Conservation (phyloP, 176 grass and related monocot genomes). For the Carex littledalei region DNA sequence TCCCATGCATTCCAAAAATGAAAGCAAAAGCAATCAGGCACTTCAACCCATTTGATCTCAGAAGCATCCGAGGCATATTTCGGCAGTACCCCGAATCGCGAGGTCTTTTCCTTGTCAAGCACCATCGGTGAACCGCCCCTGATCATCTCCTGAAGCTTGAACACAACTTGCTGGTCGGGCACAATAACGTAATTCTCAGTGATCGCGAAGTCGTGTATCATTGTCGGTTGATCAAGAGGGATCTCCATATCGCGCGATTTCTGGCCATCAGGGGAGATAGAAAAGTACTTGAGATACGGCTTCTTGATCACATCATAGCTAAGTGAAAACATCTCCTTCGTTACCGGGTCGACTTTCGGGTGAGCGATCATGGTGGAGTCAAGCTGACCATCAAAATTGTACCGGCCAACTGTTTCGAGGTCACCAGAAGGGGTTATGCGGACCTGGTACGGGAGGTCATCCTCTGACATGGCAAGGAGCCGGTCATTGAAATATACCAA, state of each 20-base stretch:
- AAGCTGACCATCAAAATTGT: conserved; percentile 74
- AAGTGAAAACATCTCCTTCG: conserved; percentile 76
- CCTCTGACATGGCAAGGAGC: conserved; percentile 99
- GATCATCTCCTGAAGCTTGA: conserved; percentile 84
- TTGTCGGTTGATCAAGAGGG: conserved; percentile 71
- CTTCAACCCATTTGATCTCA: conserved; percentile 85
- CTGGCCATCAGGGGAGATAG: conserved; percentile 43
- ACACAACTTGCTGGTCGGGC: conserved; percentile 90
- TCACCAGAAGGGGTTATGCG: conserved; percentile 45
- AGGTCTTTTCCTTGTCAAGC: conserved; percentile 59
- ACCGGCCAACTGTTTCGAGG: conserved; percentile 51
- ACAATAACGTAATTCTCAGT: conserved; percentile 75
- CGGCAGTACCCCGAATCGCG: conserved; percentile 70
- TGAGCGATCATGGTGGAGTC: conserved; percentile 71
- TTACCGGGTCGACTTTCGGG: conserved; percentile 57
- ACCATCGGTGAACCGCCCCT: conserved; percentile 76
- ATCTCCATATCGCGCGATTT: conserved; percentile 76
- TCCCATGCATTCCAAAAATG: conserved; percentile 99
- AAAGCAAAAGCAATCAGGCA: conserved; percentile 96
- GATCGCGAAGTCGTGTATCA: conserved; percentile 98
- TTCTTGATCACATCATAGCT: conserved; percentile 79
- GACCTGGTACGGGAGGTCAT: conserved; percentile 86
- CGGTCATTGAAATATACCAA: conserved; percentile 77
- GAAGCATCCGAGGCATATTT: conserved; percentile 52
- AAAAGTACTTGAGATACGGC: conserved; percentile 77